Evolutionary conservation across 108 stramenopile genomes (phyloP).

Genomic region (Schizochytrium sp.): DNA sequence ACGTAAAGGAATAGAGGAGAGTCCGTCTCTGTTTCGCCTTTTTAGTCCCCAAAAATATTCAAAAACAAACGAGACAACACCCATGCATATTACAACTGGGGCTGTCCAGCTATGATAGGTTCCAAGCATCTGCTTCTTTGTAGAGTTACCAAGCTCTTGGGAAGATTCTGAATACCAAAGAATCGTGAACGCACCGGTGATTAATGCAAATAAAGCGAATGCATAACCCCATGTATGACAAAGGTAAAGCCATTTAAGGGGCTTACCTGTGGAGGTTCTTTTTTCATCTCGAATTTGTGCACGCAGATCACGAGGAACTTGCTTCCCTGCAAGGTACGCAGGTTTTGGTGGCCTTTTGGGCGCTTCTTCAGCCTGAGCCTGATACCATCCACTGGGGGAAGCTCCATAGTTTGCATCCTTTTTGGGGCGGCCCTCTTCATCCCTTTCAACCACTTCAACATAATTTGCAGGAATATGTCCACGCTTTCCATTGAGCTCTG

Average conservation of each 20-base stretch:
- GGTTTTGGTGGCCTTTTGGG: constrained; percentile 26
- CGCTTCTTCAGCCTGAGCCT: constrained; percentile 1
- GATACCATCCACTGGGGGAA: constrained; percentile 11
- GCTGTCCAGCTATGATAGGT: constrained; percentile 19
- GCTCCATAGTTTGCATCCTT: constrained; percentile 19
- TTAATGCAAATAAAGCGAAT: constrained; percentile 33
- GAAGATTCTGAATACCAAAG: constrained; percentile 46
- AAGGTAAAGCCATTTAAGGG: constrained; percentile 25
- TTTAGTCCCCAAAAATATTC: constrained; percentile 20
- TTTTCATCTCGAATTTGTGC: constrained; percentile 32
- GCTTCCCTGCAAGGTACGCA: background rate
- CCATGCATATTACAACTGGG: background rate
- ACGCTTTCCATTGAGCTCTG: constrained; percentile 40
- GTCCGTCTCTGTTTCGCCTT: background rate
- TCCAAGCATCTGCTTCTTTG: constrained; percentile 2
- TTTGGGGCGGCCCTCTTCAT: background rate
- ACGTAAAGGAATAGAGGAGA: background rate
- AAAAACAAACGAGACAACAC: background rate
- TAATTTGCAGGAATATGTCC: constrained; percentile 49
- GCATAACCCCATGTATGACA: constrained; percentile 55
- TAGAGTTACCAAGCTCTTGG: background rate
- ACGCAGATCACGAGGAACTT: background rate
- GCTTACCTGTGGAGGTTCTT: background rate
- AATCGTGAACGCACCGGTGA: constrained; percentile 22
- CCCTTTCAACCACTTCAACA: constrained; percentile 38